These are phyloP conservation scores for Eremochloa ophiuroides DNA, from an alignment of 176 grass and related monocot species.

Conservation along the genomic window DNA sequence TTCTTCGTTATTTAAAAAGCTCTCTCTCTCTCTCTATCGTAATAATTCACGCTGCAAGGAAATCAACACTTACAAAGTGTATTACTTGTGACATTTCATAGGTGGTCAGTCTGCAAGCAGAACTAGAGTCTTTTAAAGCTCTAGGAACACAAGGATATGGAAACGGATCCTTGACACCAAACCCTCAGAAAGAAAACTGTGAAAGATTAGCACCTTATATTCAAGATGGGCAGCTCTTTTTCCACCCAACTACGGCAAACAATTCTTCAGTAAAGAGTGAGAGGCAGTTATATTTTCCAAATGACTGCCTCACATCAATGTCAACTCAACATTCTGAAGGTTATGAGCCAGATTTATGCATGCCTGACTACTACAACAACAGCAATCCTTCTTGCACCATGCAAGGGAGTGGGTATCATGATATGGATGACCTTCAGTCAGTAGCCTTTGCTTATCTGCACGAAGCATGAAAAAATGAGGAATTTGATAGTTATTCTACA, in stretches of 20 bases:
- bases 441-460: conserved; percentile 70
- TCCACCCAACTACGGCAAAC: conserved; percentile 20
- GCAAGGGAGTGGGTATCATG: conserved; percentile 46
- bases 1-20: neutral
- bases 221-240: conserved; percentile 21
- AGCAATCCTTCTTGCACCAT: conserved; percentile 31
- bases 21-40: neutral
- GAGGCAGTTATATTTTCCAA: conserved; percentile 30
- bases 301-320: conserved; percentile 23
- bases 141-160: conserved; percentile 39
- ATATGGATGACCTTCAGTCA: conserved; percentile 66
- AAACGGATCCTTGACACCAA: conserved; percentile 35
- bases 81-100: conserved; percentile 27
- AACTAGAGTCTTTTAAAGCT: conserved; percentile 59
- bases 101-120: conserved; percentile 85
- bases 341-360: conserved; percentile 35
- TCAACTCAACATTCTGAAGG: conserved; percentile 43
- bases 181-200: conserved; percentile 34
- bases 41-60: conserved; percentile 3
- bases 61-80: conserved; percentile 10
- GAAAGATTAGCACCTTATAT: conserved; percentile 9
- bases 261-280: conserved; percentile 45
- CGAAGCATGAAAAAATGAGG: conserved; percentile 27
- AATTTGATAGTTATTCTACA: neutral
- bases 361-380: conserved; percentile 21